Evolutionary conservation across 306 rosid species (phyloP).

Genomic region (Cicer yamashitae): DNA sequence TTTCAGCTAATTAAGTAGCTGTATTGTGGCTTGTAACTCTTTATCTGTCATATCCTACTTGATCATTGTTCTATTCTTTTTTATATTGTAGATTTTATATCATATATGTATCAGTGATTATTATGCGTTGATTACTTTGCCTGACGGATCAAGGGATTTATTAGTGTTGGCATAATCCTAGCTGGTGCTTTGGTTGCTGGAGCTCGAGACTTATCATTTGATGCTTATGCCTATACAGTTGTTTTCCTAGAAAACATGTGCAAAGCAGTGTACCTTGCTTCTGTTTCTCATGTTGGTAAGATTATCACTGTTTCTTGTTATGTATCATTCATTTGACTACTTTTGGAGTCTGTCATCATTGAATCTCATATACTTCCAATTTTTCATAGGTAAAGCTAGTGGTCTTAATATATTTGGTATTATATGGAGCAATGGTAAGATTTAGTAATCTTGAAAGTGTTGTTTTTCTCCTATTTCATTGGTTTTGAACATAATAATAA

Average conservation of each 20-base stretch:
- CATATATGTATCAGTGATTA: neutral
- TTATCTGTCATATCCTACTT: no score
- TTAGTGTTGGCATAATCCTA: conserved; percentile 71
- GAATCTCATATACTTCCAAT: conserved; percentile 22
- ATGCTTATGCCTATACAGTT: conserved; percentile 58
- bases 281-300: conserved; percentile 68
- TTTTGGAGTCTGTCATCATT: neutral
- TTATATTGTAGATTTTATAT: no score
- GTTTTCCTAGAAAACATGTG: conserved; percentile 72
- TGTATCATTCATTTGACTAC: conserved; percentile 30
- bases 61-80: no score
- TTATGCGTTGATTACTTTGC: conserved; percentile 32
- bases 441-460: conserved; percentile 17
- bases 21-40: no score
- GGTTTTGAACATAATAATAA: neutral
- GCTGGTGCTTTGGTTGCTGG: conserved; percentile 72
- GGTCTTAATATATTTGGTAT: conserved; percentile 84
- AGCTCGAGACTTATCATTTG: conserved; percentile 72
- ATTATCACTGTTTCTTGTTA: conserved; percentile 19
- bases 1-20: no score
- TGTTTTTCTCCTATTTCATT: conserved; percentile 5
- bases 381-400: conserved; percentile 67
- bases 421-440: conserved; percentile 90
- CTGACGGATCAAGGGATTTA: conserved; percentile 52
- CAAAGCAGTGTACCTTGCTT: conserved; percentile 69